These are phyloP conservation scores for Rhizophagus sp. DNA, from an alignment of 192 early-diverging fungal species.

Conservation along the genomic window DNA sequence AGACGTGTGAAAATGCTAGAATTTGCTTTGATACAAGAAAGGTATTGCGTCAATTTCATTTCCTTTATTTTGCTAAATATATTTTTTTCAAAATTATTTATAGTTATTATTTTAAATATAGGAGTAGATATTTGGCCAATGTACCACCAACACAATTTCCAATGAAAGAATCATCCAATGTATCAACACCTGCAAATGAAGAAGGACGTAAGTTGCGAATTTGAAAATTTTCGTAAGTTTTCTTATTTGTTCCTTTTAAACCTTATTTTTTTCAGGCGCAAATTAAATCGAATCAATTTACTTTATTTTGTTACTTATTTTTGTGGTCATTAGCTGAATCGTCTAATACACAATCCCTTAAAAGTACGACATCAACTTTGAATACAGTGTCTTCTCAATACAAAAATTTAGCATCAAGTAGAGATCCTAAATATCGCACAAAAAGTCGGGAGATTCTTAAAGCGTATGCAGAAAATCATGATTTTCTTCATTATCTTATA, in stretches of 20 bases:
- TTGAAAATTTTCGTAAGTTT: conserved; percentile 31
- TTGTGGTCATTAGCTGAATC: not conserved
- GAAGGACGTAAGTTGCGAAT: conserved; percentile 31
- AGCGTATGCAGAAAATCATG: conserved; percentile 48
- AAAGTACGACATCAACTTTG: not conserved
- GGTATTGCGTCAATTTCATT: conserved; percentile 44
- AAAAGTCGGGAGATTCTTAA: conserved; percentile 76
- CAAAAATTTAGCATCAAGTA: conserved; percentile 17
- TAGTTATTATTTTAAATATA: conserved; percentile 7
- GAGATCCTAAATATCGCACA: conserved; percentile 55
- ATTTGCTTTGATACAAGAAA: conserved; percentile 73
- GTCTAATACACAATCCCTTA: conserved; percentile 31
- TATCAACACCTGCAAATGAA: conserved; percentile 19
- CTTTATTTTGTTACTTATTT: not conserved
- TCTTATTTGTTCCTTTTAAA: conserved; percentile 8
- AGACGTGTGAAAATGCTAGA: conserved; percentile 86
- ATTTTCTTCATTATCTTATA: not conserved
- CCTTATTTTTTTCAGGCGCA: not conserved
- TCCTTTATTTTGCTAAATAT: not conserved
- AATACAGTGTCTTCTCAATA: not conserved
- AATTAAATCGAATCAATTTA: conserved; percentile 5
- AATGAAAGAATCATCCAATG: not conserved
- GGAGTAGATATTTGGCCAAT: conserved; percentile 45
- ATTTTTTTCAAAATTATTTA: not conserved
- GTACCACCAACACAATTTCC: conserved; percentile 3